Percentiles rank a stretch among this genome's conserved stretches.
These are phyloP conservation scores for Neofusicoccum sp. DNA, from an alignment of 2,329 filamentous ascomycete genomes.

Conservation along the genomic window DNA sequence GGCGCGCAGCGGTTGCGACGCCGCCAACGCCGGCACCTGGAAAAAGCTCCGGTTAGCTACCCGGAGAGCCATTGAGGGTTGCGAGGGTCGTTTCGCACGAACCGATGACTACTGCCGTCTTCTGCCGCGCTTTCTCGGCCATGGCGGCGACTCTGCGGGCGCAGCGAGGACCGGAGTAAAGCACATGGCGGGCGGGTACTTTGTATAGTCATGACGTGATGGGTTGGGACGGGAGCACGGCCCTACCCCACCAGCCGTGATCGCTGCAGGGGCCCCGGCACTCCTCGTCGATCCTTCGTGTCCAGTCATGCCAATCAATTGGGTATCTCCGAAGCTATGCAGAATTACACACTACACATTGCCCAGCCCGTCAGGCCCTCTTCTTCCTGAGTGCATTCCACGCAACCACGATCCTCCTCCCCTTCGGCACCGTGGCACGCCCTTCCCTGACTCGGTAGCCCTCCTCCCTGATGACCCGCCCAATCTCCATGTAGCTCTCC, in stretches of 20 bases:
- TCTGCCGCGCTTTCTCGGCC: constrained; percentile 30
- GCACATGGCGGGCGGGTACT: not conserved
- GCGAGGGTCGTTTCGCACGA: constrained; percentile 26
- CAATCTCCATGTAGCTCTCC: constrained; percentile 78
- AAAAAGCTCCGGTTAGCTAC: not conserved
- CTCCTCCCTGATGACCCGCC: constrained; percentile 57
- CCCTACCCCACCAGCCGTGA: not conserved
- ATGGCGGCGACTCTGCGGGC: not conserved
- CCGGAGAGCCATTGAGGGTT: not conserved
- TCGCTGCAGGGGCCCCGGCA: constrained; percentile 5
- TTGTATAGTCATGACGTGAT: constrained; percentile 13
- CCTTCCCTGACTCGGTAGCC: constrained; percentile 32
- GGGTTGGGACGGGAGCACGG: not conserved
- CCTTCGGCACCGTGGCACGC: constrained; percentile 50
- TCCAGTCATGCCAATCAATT: not conserved
- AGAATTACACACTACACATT: constrained; percentile 6
- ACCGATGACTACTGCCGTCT: constrained; percentile 59
- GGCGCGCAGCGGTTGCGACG: constrained; percentile 69
- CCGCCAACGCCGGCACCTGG: constrained; percentile 71
- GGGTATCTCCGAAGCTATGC: constrained; percentile 13
- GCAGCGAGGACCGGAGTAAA: not conserved
- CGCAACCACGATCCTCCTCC: constrained; percentile 58
- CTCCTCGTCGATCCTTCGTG: no score
- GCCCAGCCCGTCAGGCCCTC: not conserved
- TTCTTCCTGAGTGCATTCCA: constrained; percentile 55